Base-by-base conservation (phyloP, 2,329 filamentous ascomycete genomes). In the Alternaria longipes region DNA sequence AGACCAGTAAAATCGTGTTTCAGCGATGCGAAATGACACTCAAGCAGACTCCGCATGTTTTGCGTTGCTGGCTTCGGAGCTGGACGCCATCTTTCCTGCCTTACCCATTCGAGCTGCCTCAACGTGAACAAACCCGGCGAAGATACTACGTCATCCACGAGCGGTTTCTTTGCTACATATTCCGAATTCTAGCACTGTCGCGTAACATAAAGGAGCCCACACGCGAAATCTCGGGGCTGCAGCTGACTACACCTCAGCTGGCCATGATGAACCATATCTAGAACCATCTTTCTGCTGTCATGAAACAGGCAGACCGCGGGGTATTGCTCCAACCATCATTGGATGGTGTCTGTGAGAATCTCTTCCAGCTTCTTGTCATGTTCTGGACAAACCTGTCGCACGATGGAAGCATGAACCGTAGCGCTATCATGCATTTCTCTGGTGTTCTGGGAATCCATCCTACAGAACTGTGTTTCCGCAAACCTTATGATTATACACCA, bases 321-420 rank as follows among this genome's bases (percentile, higher is more conserved):
- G 24, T 53, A 24, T 24, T 57, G 36, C 59, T 26, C 26, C 4
- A 26, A 26, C 26, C 26, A 26, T 62, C 41, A 32, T 18, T 44
- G 7, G 52, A 50, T 47, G 26, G 16, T 51, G 11, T 59, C 8
- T 26, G 28, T 42, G 34, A 63, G 36, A 56, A 28, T 46, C 53
- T 63, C 20, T 59, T 63, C 38, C 36, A 59, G 22, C 56, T 63
- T 54, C 60, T 59, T 54, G 42, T 63, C 3, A 56, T 63, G 34
- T 63, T 63, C 60, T 63, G 28, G 60, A 59, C 36, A 38, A 47
- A 63, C 30, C 24, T 59, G 8, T 62, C 40, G 24, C 38, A 40
- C 16, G 42, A 62, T 34, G 22, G 59, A 47, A 58, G 47, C 18
- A 55, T 58, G 30, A 40, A 20, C 32, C 24, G 32, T 34, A 62